Percentiles rank a stretch among this genome's conserved stretches.
phyloP scores from a whole-genome alignment of 495 filamentous ascomycete genomes.

The Cercophora newfieldiana region DNA sequence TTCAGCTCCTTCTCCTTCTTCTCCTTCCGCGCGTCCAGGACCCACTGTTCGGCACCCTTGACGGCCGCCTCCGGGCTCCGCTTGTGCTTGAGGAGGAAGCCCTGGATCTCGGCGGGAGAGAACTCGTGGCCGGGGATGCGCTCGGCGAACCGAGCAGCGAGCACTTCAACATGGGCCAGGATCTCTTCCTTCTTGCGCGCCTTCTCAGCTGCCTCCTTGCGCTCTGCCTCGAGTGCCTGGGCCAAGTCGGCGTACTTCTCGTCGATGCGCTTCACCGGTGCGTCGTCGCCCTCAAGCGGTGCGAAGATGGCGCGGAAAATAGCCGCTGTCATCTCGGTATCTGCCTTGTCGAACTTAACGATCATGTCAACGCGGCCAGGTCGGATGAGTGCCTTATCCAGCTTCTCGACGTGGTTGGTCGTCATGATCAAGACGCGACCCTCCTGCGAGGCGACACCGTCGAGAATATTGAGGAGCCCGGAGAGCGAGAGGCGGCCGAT shows the following conservation, averaged over 20 bases:
- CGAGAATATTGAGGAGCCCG: constrained; percentile 75
- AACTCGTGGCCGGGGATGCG: constrained; percentile 64
- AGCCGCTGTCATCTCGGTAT: constrained; percentile 43
- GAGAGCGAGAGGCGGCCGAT: constrained; percentile 65
- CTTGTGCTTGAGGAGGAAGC: constrained; percentile 70
- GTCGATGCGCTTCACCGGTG: constrained; percentile 13
- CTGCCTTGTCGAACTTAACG: constrained; percentile 61
- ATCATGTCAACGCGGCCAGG: constrained; percentile 78
- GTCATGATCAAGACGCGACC: constrained; percentile 84
- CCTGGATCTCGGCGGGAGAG: constrained; percentile 77
- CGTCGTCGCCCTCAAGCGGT: constrained; percentile 46
- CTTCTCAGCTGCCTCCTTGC: constrained; percentile 40
- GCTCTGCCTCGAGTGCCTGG: constrained; percentile 26
- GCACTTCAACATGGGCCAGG: constrained; percentile 31
- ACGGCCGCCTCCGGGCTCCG: constrained; percentile 60
- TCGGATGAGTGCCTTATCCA: constrained; percentile 74
- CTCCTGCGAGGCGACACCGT: constrained; percentile 76
- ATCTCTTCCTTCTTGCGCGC: constrained; percentile 38
- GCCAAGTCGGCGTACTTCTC: constrained; percentile 1
- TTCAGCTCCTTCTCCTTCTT: constrained; percentile 56
- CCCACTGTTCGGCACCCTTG: constrained; percentile 57
- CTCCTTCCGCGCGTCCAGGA: constrained; percentile 56
- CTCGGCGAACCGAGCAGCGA: constrained; percentile 59
- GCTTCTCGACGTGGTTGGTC: constrained; percentile 74
- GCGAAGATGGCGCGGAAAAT: constrained; percentile 53